These are phyloP conservation scores for Cadophora malorum DNA, from an alignment of 2,329 filamentous ascomycete genomes.

Conservation along the genomic window DNA sequence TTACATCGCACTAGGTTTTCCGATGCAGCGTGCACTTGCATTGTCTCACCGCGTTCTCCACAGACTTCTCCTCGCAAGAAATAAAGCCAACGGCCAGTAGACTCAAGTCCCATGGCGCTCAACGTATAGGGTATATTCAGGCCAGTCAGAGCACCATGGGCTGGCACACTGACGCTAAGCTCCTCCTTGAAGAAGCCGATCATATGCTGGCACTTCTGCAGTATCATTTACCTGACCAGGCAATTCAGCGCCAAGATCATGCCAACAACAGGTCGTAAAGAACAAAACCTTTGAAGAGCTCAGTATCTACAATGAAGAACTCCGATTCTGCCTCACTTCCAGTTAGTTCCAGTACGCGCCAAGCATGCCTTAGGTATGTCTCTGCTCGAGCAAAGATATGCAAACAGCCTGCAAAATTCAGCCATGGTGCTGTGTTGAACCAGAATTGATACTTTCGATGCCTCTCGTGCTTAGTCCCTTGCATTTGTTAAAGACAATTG, in stretches of 20 bases:
- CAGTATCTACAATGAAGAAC: too few species aligned
- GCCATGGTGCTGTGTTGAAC: too few species aligned
- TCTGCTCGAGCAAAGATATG: too few species aligned
- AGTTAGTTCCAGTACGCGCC: too few species aligned
- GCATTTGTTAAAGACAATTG: not conserved
- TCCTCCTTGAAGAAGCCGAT: constrained; percentile 9
- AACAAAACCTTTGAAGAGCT: too few species aligned
- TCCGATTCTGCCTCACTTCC: not conserved
- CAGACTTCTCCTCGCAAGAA: not conserved
- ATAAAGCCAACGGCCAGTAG: not conserved
- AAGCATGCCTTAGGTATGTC: too few species aligned
- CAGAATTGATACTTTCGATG: not conserved
- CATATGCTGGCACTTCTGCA: not conserved
- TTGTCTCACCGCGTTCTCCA: constrained; percentile 1
- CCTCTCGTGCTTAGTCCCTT: not conserved
- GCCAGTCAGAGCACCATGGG: not conserved
- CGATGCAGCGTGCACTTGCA: not conserved
- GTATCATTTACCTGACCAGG: too few species aligned
- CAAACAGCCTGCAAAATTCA: too few species aligned
- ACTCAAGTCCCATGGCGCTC: not conserved
- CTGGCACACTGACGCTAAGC: not conserved
- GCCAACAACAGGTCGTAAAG: too few species aligned
- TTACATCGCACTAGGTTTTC: not conserved
- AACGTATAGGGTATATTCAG: not conserved
- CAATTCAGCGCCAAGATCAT: too few species aligned